These are phyloP conservation scores for Penicillium pulvis DNA, from an alignment of 495 filamentous ascomycete genomes.

Conservation along the genomic window DNA sequence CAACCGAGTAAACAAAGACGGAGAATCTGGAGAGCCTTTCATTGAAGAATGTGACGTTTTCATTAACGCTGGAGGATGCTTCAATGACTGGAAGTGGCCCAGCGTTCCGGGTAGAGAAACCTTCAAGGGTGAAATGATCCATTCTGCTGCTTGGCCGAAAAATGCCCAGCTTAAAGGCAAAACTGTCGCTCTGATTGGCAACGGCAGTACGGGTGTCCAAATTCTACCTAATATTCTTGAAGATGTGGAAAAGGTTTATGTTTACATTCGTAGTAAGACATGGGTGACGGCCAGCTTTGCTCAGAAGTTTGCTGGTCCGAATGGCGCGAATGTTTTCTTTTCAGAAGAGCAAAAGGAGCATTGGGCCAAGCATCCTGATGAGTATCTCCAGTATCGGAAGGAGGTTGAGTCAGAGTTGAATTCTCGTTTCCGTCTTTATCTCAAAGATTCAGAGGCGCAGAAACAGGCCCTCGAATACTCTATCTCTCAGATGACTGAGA, in stretches of 20 bases:
- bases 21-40: not conserved
- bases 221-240: conserved; percentile 49
- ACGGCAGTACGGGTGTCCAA: conserved; percentile 59
- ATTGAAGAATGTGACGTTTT: not conserved
- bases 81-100: conserved; percentile 45
- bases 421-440: not conserved
- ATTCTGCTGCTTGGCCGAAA: conserved; percentile 18
- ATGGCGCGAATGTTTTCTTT: not conserved
- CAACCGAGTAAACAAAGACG: not conserved
- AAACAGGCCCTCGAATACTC: not conserved
- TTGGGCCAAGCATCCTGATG: not conserved
- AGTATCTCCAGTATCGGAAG: not conserved
- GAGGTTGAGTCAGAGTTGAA: not conserved
- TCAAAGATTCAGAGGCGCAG: not conserved
- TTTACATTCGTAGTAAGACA: not conserved
- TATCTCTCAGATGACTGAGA: not conserved
- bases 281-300: not conserved
- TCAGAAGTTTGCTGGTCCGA: not conserved
- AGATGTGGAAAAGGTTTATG: not conserved
- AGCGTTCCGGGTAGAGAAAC: conserved; percentile 12
- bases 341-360: not conserved
- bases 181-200: conserved; percentile 62
- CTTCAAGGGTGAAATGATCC: conserved; percentile 29
- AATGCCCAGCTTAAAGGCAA: conserved; percentile 54
- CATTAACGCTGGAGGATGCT: not conserved